phyloP scores from a whole-genome alignment of 2,329 filamentous ascomycete genomes.

The Pezicula neosporulosa region DNA sequence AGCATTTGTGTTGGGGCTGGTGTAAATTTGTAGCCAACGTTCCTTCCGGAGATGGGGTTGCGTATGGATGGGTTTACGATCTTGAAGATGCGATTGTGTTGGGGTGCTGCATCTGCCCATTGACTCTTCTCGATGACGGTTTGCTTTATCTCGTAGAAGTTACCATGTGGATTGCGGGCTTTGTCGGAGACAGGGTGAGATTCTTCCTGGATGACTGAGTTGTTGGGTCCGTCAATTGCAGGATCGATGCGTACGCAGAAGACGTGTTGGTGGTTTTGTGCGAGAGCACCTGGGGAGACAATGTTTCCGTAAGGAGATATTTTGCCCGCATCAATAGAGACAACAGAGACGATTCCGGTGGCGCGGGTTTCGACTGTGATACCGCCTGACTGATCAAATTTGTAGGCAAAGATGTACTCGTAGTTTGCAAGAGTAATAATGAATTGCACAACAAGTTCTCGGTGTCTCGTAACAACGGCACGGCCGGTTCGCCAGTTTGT shows the following conservation, averaged over 20 bases:
- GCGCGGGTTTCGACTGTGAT: conserved; percentile 60
- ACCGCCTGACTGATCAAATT: conserved; percentile 60
- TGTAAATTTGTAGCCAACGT: conserved; percentile 81
- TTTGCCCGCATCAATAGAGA: conserved; percentile 53
- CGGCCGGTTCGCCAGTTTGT: conserved; percentile 63
- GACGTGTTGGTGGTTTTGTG: conserved; percentile 58
- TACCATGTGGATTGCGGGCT: conserved; percentile 48
- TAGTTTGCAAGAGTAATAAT: conserved; percentile 70
- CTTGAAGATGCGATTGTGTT: conserved; percentile 71
- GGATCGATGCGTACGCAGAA: conserved; percentile 54
- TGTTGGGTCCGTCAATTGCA: conserved; percentile 50
- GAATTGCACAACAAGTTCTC: conserved; percentile 63
- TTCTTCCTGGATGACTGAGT: conserved; percentile 52
- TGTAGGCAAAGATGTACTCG: conserved; percentile 65
- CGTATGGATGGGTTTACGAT: conserved; percentile 78
- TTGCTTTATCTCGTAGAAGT: conserved; percentile 45
- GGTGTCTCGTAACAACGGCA: conserved; percentile 56
- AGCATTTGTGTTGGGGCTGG: conserved; percentile 76
- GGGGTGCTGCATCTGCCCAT: conserved; percentile 41
- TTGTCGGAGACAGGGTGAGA: conserved; percentile 43
- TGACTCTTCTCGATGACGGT: conserved; percentile 36
- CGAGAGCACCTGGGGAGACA: conserved; percentile 56
- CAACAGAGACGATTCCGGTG: conserved; percentile 57
- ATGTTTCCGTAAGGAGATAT: conserved; percentile 54
- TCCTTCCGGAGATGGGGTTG: conserved; percentile 80